phyloP scores from a whole-genome alignment of 495 filamentous ascomycete genomes.

The Margaritispora aquatica region DNA sequence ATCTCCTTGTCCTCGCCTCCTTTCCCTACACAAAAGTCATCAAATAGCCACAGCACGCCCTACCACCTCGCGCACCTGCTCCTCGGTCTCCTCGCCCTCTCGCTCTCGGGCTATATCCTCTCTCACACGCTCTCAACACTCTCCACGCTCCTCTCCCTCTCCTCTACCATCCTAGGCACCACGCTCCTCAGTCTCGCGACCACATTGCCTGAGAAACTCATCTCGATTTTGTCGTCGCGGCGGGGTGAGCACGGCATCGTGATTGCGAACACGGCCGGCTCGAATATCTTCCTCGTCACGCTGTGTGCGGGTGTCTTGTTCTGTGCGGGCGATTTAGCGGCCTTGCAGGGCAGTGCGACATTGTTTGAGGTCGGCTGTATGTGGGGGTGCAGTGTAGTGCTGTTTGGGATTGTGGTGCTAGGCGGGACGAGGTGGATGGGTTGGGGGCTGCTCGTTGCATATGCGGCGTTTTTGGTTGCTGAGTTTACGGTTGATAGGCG shows the following conservation, averaged over 20 bases:
- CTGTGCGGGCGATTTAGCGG: conserved; percentile 12
- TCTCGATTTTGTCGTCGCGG: conserved; percentile 39
- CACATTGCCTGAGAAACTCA: conserved; percentile 48
- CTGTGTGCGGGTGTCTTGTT: conserved; percentile 40
- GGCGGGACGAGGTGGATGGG: conserved; percentile 32
- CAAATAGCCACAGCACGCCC: conserved; percentile 16
- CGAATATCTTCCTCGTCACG: conserved; percentile 48
- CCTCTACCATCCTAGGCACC: conserved; percentile 43
- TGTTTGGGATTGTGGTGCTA: conserved; percentile 27
- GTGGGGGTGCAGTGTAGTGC: conserved; percentile 29
- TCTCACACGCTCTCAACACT: conserved; percentile 34
- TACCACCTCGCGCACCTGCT: conserved; percentile 41
- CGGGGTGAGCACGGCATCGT: conserved; percentile 43
- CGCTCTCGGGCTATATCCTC: conserved; percentile 41
- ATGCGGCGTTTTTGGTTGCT: conserved; percentile 33
- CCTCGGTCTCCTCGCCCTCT: conserved; percentile 41
- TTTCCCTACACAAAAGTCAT: background rate
- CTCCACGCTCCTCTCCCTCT: conserved; percentile 33
- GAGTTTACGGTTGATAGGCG: conserved; percentile 27
- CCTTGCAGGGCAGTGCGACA: conserved; percentile 16
- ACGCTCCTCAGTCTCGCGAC: conserved; percentile 49
- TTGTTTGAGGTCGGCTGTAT: conserved; percentile 29
- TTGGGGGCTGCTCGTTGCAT: conserved; percentile 28
- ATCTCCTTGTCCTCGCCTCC: background rate
- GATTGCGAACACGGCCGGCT: conserved; percentile 47